Evolutionary conservation across 176 grass and related monocot species (phyloP).

Genomic region (Triticum dicoccoides): DNA sequence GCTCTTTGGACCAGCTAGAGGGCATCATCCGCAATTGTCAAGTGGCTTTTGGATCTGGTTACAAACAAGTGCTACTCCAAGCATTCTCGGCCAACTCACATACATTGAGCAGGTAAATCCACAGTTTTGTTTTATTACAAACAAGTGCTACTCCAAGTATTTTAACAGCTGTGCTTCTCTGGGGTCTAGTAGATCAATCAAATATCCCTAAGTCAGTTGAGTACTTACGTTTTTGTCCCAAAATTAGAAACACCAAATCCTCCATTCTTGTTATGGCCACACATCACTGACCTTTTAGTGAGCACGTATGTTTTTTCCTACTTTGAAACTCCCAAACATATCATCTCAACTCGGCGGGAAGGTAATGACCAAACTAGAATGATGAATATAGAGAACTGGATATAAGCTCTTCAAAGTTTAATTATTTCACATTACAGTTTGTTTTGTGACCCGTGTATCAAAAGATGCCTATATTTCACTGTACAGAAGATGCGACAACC

Average conservation of each 20-base stretch:
- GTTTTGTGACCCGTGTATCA: too few species aligned
- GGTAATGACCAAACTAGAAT: too few species aligned
- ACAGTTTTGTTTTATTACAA: background rate
- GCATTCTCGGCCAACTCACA: background rate
- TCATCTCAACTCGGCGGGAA: background rate
- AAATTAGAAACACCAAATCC: background rate
- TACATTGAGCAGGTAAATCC: background rate
- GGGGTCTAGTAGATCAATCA: too few species aligned
- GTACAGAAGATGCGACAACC: too few species aligned
- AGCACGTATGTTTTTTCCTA: background rate
- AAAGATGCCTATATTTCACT: too few species aligned
- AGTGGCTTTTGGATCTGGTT: background rate
- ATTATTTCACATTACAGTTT: too few species aligned
- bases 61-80: background rate
- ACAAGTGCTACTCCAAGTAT: background rate
- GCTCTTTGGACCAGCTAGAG: background rate
- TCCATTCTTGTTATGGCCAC: background rate
- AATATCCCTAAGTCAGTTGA: background rate
- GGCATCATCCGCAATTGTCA: background rate
- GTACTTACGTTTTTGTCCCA: background rate
- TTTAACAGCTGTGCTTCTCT: too few species aligned
- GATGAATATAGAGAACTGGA: too few species aligned
- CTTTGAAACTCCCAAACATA: background rate
- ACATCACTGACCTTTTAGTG: background rate
- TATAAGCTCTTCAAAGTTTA: too few species aligned